Percentiles rank a stretch among this genome's conserved stretches.
Evolutionary conservation across 805 yeast genomes (phyloP).

Genomic region (Metschnikowia santaceciliae): DNA sequence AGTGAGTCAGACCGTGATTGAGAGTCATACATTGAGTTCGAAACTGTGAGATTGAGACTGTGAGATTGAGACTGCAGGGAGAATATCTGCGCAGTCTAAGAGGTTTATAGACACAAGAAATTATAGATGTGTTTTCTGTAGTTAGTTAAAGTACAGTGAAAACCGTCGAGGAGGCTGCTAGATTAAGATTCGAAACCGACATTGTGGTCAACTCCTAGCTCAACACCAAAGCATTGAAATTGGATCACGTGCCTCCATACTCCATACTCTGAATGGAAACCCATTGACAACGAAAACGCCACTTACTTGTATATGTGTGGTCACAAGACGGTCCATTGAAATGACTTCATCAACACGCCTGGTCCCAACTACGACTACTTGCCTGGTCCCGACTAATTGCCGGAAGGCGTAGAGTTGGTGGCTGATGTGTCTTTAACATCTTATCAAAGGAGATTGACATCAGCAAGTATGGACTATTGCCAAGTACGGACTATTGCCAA

Average conservation of each 20-base stretch:
- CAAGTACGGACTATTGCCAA: no score
- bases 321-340: constrained; percentile 96
- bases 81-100: no score
- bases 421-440: constrained; percentile 93
- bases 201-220: constrained; percentile 39
- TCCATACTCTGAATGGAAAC: constrained; percentile 14
- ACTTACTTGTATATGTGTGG: constrained; percentile 91
- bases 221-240: constrained; percentile 54
- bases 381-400: constrained; percentile 25
- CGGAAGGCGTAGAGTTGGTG: constrained; percentile 70
- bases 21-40: no score
- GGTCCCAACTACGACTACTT: constrained; percentile 40
- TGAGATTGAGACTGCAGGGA: no score
- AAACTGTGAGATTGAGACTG: no score
- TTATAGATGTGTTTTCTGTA: no score
- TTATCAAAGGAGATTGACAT: constrained; percentile 79
- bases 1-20: no score
- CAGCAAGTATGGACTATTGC: constrained; percentile 68
- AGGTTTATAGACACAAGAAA: no score
- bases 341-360: constrained; percentile 63
- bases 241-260: constrained; percentile 21
- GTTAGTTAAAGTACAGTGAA: constrained; percentile 31
- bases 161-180: constrained; percentile 77
- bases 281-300: constrained; percentile 36
- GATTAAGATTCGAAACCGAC: constrained; percentile 76